A percentile compares a stretch with the other conserved stretches of the same genome.
Evolutionary conservation across 352 stramenopile species (phyloP).

Genomic region (Pythium volutum): DNA sequence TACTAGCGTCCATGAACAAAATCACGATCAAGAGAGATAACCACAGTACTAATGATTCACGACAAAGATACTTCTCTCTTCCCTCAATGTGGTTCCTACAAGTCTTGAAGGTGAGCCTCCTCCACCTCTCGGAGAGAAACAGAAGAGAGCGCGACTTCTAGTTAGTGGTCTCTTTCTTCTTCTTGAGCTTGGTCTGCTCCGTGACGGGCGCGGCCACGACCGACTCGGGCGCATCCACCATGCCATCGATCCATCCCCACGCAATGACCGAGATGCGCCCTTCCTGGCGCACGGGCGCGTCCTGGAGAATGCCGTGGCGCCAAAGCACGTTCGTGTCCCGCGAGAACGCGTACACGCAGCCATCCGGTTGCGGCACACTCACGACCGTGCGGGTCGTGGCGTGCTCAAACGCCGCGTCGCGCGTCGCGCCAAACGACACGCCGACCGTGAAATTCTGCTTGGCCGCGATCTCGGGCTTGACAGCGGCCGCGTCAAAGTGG

Average conservation of each 20-base stretch:
- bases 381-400: conserved; percentile 78
- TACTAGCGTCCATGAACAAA: too few relatives aligned
- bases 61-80: too few relatives aligned
- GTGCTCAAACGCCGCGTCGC: conserved; percentile 91
- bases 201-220: conserved; percentile 6
- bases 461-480: conserved; percentile 89
- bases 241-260: conserved; percentile 88
- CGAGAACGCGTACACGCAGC: conserved; percentile 91
- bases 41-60: too few relatives aligned
- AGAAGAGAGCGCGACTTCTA: not conserved
- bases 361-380: conserved; percentile 93
- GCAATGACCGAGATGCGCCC: conserved; percentile 93
- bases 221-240: conserved; percentile 34
- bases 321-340: conserved; percentile 93
- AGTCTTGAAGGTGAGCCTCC: too few relatives aligned
- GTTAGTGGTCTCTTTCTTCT: not conserved
- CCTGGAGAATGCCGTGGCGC: conserved; percentile 90
- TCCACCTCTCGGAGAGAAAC: too few relatives aligned
- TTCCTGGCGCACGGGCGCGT: conserved; percentile 82
- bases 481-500: conserved; percentile 92
- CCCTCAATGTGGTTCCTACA: too few relatives aligned
- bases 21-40: too few relatives aligned
- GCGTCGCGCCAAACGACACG: conserved; percentile 90
- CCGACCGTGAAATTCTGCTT: conserved; percentile 96
- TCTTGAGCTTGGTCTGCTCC: conserved; percentile 13